phyloP scores from a whole-genome alignment of 148 eudicot genomes.

The Cornus suecica region DNA sequence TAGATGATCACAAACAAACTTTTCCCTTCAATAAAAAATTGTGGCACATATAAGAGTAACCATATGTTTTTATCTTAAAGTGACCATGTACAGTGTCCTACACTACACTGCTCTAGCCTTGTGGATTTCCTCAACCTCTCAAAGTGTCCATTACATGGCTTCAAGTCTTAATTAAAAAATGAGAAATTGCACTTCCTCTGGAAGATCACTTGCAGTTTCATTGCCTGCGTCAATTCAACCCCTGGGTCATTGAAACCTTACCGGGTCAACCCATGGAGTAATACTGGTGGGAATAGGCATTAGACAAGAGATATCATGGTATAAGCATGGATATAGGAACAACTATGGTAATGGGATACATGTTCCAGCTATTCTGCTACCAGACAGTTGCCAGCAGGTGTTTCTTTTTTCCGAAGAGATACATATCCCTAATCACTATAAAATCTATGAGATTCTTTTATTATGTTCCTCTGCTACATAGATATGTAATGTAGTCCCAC shows the following conservation, averaged over 20 bases:
- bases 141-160: neutral
- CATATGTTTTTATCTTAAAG: neutral
- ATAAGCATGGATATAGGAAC: neutral
- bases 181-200: neutral
- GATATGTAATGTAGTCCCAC: neutral
- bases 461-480: neutral
- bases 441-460: neutral
- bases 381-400: neutral
- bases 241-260: neutral
- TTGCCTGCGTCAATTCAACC: neutral
- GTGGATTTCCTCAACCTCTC: too few species aligned
- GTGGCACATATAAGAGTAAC: neutral
- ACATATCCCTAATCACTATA: neutral
- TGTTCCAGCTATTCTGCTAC: neutral
- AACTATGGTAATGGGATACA: neutral
- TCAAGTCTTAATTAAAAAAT: neutral
- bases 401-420: neutral
- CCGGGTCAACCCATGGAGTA: neutral
- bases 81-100: neutral
- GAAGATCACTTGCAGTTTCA: neutral
- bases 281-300: neutral
- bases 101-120: neutral
- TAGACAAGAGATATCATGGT: neutral
- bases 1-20: slow-evolving; percentile 3
- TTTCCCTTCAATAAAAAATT: neutral